phyloP scores from a whole-genome alignment of 805 yeast genomes.

The Candida oleophila region DNA sequence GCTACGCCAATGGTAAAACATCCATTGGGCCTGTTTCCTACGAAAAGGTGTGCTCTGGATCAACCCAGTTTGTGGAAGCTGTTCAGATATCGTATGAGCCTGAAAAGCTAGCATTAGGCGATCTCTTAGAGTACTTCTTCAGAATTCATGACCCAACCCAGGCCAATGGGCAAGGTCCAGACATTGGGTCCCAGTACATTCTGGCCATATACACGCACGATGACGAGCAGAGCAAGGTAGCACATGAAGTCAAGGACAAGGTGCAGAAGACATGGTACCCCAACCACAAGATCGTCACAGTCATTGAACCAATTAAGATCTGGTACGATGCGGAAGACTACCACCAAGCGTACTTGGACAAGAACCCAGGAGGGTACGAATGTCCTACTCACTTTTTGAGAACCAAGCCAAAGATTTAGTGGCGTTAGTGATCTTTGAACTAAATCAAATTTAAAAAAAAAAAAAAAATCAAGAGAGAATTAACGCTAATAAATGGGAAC shows the following conservation, averaged over 20 bases:
- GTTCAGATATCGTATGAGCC: constrained; percentile 85
- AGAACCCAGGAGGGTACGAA: constrained; percentile 83
- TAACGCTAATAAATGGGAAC: no score
- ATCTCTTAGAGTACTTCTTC: constrained; percentile 80
- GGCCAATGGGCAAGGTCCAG: constrained; percentile 80
- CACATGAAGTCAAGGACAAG: constrained; percentile 45
- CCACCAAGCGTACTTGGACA: constrained; percentile 79
- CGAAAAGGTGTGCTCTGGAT: constrained; percentile 70
- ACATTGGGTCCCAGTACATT: constrained; percentile 86
- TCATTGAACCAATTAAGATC: constrained; percentile 60
- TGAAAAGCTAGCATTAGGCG: constrained; percentile 50
- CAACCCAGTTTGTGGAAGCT: constrained; percentile 79
- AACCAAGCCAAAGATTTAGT: constrained; percentile 48
- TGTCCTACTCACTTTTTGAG: constrained; percentile 89
- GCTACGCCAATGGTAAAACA: constrained; percentile 86
- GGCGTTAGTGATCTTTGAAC: neutral
- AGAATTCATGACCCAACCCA: constrained; percentile 95
- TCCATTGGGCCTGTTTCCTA: constrained; percentile 44
- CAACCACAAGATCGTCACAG: constrained; percentile 65
- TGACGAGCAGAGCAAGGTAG: constrained; percentile 47
- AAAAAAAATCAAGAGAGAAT: neutral
- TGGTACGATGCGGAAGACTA: constrained; percentile 96
- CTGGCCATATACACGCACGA: constrained; percentile 72
- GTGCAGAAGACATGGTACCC: constrained; percentile 77
- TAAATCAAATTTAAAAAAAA: no score